Evolutionary conservation across 768 basidiomycete species (phyloP).

Genomic region (Phylloporus sp.): DNA sequence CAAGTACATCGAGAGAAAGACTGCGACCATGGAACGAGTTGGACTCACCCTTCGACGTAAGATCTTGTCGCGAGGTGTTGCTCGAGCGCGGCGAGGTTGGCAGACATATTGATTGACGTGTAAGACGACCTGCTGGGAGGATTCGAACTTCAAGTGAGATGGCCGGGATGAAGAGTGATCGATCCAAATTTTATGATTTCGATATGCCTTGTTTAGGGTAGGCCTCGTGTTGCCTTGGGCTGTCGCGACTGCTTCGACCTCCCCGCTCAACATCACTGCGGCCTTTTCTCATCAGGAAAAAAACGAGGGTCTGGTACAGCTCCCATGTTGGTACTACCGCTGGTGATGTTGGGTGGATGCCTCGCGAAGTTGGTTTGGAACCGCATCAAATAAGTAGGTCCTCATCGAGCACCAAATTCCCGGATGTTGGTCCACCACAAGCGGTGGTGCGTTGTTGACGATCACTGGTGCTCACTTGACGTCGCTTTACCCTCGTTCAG

Average conservation of each 20-base stretch:
- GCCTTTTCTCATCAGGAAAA: background rate
- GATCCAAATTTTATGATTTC: conserved; percentile 19
- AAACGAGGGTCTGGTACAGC: background rate
- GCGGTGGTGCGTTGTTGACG: background rate
- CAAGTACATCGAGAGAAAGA: conserved; percentile 32
- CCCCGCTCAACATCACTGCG: background rate
- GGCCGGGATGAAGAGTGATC: conserved; percentile 29
- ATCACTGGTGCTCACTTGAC: background rate
- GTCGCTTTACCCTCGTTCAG: background rate
- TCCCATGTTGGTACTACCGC: background rate
- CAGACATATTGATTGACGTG: conserved; percentile 50
- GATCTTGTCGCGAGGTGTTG: conserved; percentile 82
- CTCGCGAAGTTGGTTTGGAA: background rate
- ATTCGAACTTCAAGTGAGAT: conserved; percentile 12
- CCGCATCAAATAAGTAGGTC: too few relatives aligned
- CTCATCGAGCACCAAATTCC: too few relatives aligned
- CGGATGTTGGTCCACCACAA: background rate
- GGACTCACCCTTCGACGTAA: conserved; percentile 86
- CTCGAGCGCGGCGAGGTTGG: conserved; percentile 71
- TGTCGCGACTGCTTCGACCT: background rate
- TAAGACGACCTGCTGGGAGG: conserved; percentile 4
- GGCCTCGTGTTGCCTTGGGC: conserved; percentile 10
- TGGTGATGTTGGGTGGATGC: background rate
- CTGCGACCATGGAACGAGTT: conserved; percentile 3
- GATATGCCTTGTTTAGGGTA: conserved; percentile 31